Evolutionary conservation across 352 stramenopile species (phyloP), one percentile per base, ranked within the genome.

Genomic region (Phytophthora pisi): DNA sequence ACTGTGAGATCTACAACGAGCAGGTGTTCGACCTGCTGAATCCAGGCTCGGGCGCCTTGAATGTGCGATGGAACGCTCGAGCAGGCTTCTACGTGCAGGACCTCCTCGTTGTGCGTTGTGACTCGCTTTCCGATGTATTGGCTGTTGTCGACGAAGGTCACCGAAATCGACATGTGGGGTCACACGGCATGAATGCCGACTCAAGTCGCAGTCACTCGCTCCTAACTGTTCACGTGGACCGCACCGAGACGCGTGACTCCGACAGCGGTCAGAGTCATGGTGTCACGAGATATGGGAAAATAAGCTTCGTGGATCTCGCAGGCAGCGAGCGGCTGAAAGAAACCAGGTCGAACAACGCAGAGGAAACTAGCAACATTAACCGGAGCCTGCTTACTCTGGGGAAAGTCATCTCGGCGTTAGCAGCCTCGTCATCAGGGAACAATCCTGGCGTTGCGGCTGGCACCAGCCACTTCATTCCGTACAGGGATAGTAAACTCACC

Each of bases 1-100:
- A 89, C 61, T 93, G 82, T 52, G 84, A 95, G 59, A 91, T 95
- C 64, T 95, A 95, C 77, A 95, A 95, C 70, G 86, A 95, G 57
- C 82, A 92, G 31, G 84, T 88, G 0, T 92, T 89, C 23, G 86
- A 95, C 38, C 40, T 95, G 49, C 77, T 95, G 8, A 92, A 95
- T 61, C 72, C 85, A 24, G 72, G 70, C 8, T 89, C 80, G 0
- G 82, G 83, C 0, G 68, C 74, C 6, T 71, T 95, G n/a, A 84
- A 82, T 30, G 73, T 95, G 38, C 84, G 84, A 15, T 95, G 81
- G 84, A 91, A 88, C 43, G 79, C 89, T 52, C 79, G 73, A 55
- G 82, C 77, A 20, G 84, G 83, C 5, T 95, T 95, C 56, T 95
- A 92, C 66, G 86, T 93, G 4, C 81, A 95, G 64, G 83, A 90